Evolutionary conservation across 225 moss, liverwort and hornwort genomes (phyloP).

Genomic region (Rhytidiadelphus loreus): DNA sequence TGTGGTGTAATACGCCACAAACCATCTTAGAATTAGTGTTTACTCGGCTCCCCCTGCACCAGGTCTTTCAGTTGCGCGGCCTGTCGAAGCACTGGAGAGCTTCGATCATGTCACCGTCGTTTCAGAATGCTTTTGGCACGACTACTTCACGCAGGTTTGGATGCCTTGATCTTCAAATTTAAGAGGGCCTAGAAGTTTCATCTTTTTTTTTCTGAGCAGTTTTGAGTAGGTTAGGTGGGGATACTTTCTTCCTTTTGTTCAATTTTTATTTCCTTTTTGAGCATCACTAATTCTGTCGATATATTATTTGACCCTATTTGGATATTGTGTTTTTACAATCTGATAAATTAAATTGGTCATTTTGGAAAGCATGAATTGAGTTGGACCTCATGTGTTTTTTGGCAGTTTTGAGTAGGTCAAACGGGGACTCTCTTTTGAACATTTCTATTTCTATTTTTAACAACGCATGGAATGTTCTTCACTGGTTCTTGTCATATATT

Average conservation of each 20-base stretch:
- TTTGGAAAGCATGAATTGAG: background rate
- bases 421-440: background rate
- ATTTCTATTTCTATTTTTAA: background rate
- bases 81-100: slow-evolving; percentile 16
- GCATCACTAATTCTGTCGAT: background rate
- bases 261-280: background rate
- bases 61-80: slow-evolving; percentile 7
- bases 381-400: background rate
- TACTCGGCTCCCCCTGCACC: slow-evolving; percentile 12
- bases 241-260: background rate
- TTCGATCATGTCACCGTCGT: slow-evolving; percentile 6
- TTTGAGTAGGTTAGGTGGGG: background rate
- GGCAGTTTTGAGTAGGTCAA: background rate
- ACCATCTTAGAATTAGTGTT: slow-evolving; percentile 20
- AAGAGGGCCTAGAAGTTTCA: background rate
- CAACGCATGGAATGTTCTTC: background rate
- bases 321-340: background rate
- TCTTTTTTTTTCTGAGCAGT: background rate
- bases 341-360: background rate
- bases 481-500: background rate
- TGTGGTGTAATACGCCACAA: slow-evolving; percentile 11
- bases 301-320: background rate
- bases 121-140: slow-evolving; percentile 20
- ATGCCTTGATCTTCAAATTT: background rate
- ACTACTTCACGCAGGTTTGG: slow-evolving; percentile 4